phyloP scores from a whole-genome alignment of 495 filamentous ascomycete species.

The Halenospora varia region DNA sequence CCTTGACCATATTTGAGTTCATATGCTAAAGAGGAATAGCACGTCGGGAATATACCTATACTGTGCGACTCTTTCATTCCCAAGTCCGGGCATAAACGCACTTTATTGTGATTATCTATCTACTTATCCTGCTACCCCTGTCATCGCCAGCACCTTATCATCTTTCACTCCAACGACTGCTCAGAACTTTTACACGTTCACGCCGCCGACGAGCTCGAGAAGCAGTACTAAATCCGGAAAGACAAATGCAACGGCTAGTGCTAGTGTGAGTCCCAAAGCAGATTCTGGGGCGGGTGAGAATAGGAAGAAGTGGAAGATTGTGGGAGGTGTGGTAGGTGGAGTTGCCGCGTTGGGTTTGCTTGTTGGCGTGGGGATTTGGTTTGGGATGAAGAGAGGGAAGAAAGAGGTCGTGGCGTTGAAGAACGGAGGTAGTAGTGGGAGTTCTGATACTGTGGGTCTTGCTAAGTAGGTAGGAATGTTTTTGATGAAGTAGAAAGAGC shows the following conservation, averaged over 20 bases:
- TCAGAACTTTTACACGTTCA: not conserved
- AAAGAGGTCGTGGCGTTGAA: no score
- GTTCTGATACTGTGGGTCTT: not conserved
- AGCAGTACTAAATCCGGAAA: not conserved
- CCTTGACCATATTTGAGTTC: not conserved
- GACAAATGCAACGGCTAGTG: not conserved
- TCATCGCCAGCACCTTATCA: slow-evolving; percentile 35
- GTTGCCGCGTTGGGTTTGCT: slow-evolving; percentile 28
- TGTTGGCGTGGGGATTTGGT: not conserved
- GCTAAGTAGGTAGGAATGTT: not conserved
- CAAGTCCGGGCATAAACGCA: slow-evolving; percentile 6
- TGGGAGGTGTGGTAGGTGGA: slow-evolving; percentile 46
- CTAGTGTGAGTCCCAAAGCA: not conserved
- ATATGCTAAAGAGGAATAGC: slow-evolving; percentile 8
- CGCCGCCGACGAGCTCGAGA: not conserved
- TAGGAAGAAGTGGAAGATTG: slow-evolving; percentile 38
- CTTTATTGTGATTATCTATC: slow-evolving; percentile 18
- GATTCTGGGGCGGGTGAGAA: slow-evolving; percentile 18
- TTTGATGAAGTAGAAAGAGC: no score
- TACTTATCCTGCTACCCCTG: not conserved
- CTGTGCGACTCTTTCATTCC: slow-evolving; percentile 15
- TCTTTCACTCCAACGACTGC: slow-evolving; percentile 30
- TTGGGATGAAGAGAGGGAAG: not conserved
- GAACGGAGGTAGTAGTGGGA: not conserved
- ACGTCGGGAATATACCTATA: slow-evolving; percentile 17